Evolutionary conservation across 768 basidiomycete species (phyloP).

Genomic region (Dentipellis sp.): DNA sequence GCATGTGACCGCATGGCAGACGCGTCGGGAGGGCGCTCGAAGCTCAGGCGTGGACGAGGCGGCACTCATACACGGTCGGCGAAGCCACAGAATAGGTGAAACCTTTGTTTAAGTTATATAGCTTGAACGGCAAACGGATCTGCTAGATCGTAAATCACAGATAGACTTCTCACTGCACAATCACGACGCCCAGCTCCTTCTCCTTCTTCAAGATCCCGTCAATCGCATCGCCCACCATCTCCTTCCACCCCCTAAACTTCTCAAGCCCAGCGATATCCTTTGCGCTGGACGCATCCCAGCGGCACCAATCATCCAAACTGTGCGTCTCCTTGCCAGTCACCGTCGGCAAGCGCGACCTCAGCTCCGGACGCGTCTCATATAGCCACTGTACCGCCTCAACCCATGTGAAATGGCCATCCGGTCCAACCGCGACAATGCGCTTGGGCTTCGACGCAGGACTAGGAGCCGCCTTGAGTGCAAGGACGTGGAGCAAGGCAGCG

Average conservation of each 20-base stretch:
- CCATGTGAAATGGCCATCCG: slow-evolving; percentile 15
- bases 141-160: no score
- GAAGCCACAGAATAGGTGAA: no score
- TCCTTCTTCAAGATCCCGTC: neutral
- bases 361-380: slow-evolving; percentile 10
- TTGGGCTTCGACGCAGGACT: slow-evolving; percentile 6
- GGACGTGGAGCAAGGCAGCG: slow-evolving; percentile 20
- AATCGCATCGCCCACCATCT: neutral
- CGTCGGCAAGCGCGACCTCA: slow-evolving; percentile 1
- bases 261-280: neutral
- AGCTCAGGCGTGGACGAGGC: no score
- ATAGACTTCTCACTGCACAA: no score
- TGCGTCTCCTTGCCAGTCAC: neutral
- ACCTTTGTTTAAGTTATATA: no score
- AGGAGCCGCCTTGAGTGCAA: slow-evolving; percentile 10
- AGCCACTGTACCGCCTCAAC: slow-evolving; percentile 16
- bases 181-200: neutral
- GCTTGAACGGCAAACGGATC: no score
- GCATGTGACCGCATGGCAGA: no score
- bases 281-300: neutral
- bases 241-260: neutral
- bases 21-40: no score
- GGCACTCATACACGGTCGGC: no score
- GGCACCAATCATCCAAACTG: neutral
- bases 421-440: slow-evolving; percentile 16